Evolutionary conservation across 129 eudicot genomes (phyloP).

Genomic region (Arctium lappa): DNA sequence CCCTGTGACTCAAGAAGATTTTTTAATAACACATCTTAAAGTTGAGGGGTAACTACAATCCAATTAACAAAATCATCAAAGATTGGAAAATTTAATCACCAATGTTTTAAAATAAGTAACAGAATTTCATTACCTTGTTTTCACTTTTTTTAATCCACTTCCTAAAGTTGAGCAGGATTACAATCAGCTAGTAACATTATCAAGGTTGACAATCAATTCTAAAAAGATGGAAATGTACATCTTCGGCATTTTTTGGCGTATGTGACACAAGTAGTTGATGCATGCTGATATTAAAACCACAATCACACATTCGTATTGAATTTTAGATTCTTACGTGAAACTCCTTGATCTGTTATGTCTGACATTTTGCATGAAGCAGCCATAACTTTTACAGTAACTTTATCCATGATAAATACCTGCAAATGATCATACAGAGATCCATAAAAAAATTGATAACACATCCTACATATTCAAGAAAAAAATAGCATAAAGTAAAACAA

Average conservation of each 20-base stretch:
- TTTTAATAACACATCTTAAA: too few species aligned
- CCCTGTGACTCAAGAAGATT: too few species aligned
- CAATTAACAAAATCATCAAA: too few species aligned
- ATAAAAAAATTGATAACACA: not conserved
- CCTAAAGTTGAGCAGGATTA: not conserved
- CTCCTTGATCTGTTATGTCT: conserved; percentile 94
- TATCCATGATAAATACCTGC: conserved; percentile 97
- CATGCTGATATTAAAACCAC: not conserved
- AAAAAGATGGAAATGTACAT: not conserved
- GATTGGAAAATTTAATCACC: too few species aligned
- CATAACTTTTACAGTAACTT: conserved; percentile 91
- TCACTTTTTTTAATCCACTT: not conserved
- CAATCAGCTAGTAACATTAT: not conserved
- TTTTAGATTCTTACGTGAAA: conserved; percentile 68
- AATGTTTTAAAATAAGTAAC: too few species aligned
- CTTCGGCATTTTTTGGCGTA: not conserved
- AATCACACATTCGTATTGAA: not conserved
- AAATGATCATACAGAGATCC: conserved; percentile 11
- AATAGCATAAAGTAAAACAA: not conserved
- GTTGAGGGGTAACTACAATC: too few species aligned
- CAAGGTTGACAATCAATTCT: not conserved
- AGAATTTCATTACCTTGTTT: too few species aligned
- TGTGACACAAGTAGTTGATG: not conserved
- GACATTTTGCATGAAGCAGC: conserved; percentile 93
- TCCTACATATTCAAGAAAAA: not conserved